Percentiles rank a stretch among this genome's conserved stretches.
phyloP scores from a whole-genome alignment of 73 alveolate genomes.

The Paramecium tetraurelia region DNA sequence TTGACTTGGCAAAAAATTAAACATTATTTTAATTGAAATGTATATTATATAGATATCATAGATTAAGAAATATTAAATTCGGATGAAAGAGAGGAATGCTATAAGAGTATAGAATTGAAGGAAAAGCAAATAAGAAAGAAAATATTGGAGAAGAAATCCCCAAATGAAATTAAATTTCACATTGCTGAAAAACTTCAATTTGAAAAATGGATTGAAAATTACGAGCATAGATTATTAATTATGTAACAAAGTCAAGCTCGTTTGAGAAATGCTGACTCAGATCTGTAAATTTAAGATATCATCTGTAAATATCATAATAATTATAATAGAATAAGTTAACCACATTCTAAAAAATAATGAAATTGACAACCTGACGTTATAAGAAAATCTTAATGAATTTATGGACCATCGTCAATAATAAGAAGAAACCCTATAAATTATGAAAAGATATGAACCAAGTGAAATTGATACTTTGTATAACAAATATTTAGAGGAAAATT shows the following conservation, averaged over 20 bases:
- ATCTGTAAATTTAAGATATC: not conserved
- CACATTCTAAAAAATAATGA: not conserved
- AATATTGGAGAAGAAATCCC: not conserved
- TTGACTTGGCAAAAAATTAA: not conserved
- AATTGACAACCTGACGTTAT: not conserved
- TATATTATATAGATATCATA: not conserved
- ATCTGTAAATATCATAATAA: not conserved
- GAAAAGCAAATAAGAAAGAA: not conserved
- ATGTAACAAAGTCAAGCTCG: not conserved
- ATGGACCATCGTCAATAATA: not conserved
- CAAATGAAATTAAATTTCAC: not conserved
- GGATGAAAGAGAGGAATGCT: not conserved
- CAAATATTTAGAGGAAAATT: not conserved
- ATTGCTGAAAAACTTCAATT: not conserved
- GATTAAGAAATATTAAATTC: not conserved
- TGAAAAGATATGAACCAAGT: too few relatives aligned
- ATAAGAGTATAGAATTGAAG: not conserved
- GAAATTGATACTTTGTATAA: not conserved
- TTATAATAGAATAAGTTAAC: not conserved
- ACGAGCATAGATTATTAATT: not conserved
- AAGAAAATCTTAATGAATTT: not conserved
- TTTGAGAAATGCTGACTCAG: not conserved
- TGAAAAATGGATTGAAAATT: not conserved
- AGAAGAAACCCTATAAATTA: not conserved
- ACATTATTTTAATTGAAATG: not conserved